A percentile compares a stretch with the other conserved stretches of the same genome.
Evolutionary conservation across 768 basidiomycete genomes (phyloP).

Genomic region (Lentinula sp.): DNA sequence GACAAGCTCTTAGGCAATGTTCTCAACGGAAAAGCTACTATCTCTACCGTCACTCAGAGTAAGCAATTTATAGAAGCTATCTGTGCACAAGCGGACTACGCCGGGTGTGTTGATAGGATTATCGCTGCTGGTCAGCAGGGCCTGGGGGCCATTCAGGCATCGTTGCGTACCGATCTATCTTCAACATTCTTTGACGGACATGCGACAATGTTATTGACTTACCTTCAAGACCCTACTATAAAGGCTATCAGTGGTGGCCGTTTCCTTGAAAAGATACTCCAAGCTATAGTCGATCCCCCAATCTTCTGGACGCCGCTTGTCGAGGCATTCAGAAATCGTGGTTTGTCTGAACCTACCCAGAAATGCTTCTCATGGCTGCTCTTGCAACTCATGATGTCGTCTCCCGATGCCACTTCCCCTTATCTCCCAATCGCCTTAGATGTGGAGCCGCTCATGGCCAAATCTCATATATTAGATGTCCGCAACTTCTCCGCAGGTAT

Average conservation of each 20-base stretch:
- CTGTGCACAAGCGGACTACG: conserved; percentile 30
- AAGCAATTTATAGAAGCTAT: conserved; percentile 41
- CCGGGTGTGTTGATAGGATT: conserved; percentile 30
- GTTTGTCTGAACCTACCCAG: conserved; percentile 28
- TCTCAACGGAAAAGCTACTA: neutral
- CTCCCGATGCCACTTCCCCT: conserved; percentile 22
- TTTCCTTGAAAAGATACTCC: conserved; percentile 31
- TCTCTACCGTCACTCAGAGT: neutral
- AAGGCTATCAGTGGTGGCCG: conserved; percentile 34
- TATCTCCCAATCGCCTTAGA: conserved; percentile 35
- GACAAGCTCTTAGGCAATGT: neutral
- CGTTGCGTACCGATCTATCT: conserved; percentile 34
- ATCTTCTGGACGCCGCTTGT: conserved; percentile 42
- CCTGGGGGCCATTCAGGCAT: conserved; percentile 28
- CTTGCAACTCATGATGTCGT: conserved; percentile 37
- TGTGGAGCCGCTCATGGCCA: conserved; percentile 21
- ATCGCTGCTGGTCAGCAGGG: conserved; percentile 26
- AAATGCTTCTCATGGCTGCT: conserved; percentile 43
- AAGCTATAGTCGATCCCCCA: conserved; percentile 40
- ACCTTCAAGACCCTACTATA: conserved; percentile 31
- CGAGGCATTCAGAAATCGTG: conserved; percentile 25
- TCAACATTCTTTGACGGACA: conserved; percentile 35
- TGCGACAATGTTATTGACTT: conserved; percentile 28
- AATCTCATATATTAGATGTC: conserved; percentile 16
- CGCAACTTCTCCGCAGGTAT: conserved; percentile 10